Evolutionary conservation across 306 rosid species (phyloP), one percentile per base, ranked within the genome.

Genomic region (Nissolia schottii): DNA sequence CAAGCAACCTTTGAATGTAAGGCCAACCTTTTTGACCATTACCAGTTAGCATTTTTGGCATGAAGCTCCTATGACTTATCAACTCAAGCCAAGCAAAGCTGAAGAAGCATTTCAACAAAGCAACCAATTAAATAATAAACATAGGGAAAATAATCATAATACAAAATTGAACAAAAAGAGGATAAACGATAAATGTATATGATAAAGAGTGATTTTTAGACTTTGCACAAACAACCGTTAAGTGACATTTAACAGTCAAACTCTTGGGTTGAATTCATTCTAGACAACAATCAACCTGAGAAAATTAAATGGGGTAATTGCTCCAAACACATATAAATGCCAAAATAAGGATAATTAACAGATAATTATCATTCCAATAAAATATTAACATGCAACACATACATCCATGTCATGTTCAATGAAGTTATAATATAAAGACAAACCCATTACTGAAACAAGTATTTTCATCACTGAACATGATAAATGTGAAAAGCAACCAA

Each of bases 61-160:
- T 88, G 85, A 92, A 95, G 76, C 96, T 88, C 81, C 97, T 83
- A 75, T 95, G 93, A 83, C 97, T 95, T 70, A 88, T 87, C 88
- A 95, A 83, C 90, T 95, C 99, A 31, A 95, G 97, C 99, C 99
- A 95, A 9, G 90, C 97, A 95, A 82, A 95, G 82, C 99, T 95
- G 87, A 72, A 64, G 46, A 87, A 77, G 72, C 25, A 74, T 64
- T n/a, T 32, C 69, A 66, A 74, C 48, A 67, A 62, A 29, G 34
- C 37, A 48, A 8, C 12, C 41, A 49, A 65, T 37, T 45, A 55
- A 37, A 60, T 37, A 27, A 16, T 37, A 60, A 18, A 72, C 24
- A 56, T 0, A 5, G 3, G 14, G 63, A 37, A 29, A 13, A 56
- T 58, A 29, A 32, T 20, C 3, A 35, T 18, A 29, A 23, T 7